phyloP scores from a whole-genome alignment of 345 rosid genomes.

The Hibiscus mutabilis region DNA sequence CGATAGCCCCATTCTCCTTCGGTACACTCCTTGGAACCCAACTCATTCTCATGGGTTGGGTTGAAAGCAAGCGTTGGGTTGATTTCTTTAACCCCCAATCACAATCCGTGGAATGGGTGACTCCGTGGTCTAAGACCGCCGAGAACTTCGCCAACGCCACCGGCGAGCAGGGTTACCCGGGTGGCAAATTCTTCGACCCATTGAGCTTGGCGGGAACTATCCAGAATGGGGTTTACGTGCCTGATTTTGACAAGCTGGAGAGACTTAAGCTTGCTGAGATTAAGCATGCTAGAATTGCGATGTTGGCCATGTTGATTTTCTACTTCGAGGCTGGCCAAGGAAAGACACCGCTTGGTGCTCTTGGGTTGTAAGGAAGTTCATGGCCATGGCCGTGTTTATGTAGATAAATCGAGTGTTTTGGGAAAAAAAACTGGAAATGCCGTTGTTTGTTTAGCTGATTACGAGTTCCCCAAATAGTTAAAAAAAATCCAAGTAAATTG shows the following conservation, averaged over 20 bases:
- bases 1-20: conserved; percentile 86
- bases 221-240: conserved; percentile 56
- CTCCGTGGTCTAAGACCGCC: conserved; percentile 84
- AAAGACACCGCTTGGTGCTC: conserved; percentile 93
- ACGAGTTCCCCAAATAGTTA: conserved; percentile 14
- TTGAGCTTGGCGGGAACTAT: conserved; percentile 58
- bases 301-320: conserved; percentile 91
- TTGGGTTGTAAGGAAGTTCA: conserved; percentile 53
- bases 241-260: conserved; percentile 74
- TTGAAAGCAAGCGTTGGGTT: conserved; percentile 95
- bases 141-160: conserved; percentile 85
- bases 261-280: conserved; percentile 90
- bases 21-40: conserved; percentile 88
- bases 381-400: neutral
- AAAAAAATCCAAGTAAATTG: neutral
- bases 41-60: conserved; percentile 96
- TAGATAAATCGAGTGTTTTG: neutral
- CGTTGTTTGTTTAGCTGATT: neutral
- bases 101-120: conserved; percentile 92
- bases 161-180: conserved; percentile 88
- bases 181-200: conserved; percentile 94
- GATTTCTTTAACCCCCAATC: conserved; percentile 95
- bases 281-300: conserved; percentile 88
- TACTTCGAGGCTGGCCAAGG: conserved; percentile 98
- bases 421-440: neutral